These are phyloP conservation scores for Pseudocercospora cruenta DNA, from an alignment of 2,329 filamentous ascomycete species.

Conservation along the genomic window DNA sequence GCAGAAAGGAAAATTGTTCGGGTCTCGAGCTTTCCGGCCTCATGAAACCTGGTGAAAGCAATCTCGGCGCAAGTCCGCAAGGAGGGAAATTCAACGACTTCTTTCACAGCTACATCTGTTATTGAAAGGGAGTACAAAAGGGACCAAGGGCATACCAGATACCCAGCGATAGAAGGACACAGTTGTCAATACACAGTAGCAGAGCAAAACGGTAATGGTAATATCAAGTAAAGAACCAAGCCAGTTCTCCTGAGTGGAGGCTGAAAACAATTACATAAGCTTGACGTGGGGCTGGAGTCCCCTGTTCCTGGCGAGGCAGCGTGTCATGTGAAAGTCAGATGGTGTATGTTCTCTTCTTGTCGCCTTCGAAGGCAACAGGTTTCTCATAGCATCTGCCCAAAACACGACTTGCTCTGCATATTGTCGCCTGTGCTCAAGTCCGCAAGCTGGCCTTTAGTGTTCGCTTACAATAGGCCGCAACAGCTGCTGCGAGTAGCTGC, in stretches of 20 bases:
- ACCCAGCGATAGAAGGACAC: neutral
- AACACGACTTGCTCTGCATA: too few species aligned
- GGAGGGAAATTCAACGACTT: conserved; percentile 23
- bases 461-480: too few species aligned
- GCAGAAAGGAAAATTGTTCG: conserved; percentile 21
- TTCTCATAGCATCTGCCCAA: neutral
- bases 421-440: too few species aligned
- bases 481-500: too few species aligned
- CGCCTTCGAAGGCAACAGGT: neutral
- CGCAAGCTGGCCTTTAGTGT: too few species aligned
- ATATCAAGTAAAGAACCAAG: neutral
- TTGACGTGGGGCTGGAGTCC: neutral
- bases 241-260: neutral
- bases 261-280: neutral
- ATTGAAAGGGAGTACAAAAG: conserved; percentile 8
- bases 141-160: neutral
- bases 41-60: conserved; percentile 17
- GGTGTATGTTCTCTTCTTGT: neutral
- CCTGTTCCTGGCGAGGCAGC: neutral
- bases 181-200: neutral
- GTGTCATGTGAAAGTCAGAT: conserved; percentile 1
- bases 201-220: conserved; percentile 3
- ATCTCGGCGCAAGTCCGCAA: conserved; percentile 15
- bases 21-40: conserved; percentile 16
- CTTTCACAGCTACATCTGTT: conserved; percentile 26